phyloP scores from a whole-genome alignment of 345 rosid genomes.

The Citrus sinensis region DVS_A1.0 CM039162.1:28611001-28611500 shows the following conservation, averaged over 20 bases:
- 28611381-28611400: slow-evolving; percentile 87
- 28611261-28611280: not conserved
- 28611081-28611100: not conserved
- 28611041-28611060: not conserved
- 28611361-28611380: slow-evolving; percentile 96
- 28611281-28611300: not conserved
- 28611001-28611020: not conserved
- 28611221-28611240: slow-evolving; percentile 62
- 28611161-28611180: slow-evolving; percentile 56
- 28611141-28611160: not conserved
- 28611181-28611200: slow-evolving; percentile 82
- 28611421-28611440: slow-evolving; percentile 33
- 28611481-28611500: not conserved
- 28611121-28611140: not conserved
- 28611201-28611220: slow-evolving; percentile 82
- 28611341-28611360: slow-evolving; percentile 92
- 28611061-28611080: not conserved
- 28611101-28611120: not conserved
- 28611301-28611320: not conserved
- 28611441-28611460: not conserved
- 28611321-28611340: slow-evolving; percentile 5
- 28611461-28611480: not conserved
- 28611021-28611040: not conserved
- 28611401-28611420: slow-evolving; percentile 93
- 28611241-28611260: not conserved